Conservation (phyloP, 495 filamentous ascomycete genomes). For the Penicillium steckii region DNA sequence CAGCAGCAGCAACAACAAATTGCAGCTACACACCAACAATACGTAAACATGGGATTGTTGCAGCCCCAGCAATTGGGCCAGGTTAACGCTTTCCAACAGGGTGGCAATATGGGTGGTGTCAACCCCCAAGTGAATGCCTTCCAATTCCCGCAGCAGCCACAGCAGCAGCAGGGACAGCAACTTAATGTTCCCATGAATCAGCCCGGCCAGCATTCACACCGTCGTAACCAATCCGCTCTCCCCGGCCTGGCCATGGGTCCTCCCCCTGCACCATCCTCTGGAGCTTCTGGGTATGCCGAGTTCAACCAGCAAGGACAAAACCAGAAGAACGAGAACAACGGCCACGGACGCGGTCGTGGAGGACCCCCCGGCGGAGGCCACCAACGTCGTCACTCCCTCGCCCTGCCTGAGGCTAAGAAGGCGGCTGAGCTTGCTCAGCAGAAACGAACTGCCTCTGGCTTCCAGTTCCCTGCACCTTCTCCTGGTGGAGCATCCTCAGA, state of each 20-base stretch:
- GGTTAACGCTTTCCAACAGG: slow-evolving; percentile 65
- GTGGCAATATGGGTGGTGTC: slow-evolving; percentile 64
- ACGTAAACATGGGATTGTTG: slow-evolving; percentile 94
- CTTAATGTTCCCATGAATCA: slow-evolving; percentile 69
- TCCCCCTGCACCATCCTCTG: slow-evolving; percentile 88
- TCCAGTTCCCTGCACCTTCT: slow-evolving; percentile 78
- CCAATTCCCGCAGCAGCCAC: slow-evolving; percentile 84
- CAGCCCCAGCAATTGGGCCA: slow-evolving; percentile 76
- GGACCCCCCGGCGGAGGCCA: slow-evolving; percentile 75
- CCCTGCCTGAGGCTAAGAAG: slow-evolving; percentile 94
- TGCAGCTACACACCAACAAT: slow-evolving; percentile 92
- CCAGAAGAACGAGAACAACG: slow-evolving; percentile 68
- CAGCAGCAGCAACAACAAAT: slow-evolving; percentile 99
- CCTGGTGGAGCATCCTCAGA: slow-evolving; percentile 59
- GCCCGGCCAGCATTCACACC: slow-evolving; percentile 80
- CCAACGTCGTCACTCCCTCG: slow-evolving; percentile 91
- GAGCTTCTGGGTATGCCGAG: slow-evolving; percentile 86
- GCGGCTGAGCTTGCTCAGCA: slow-evolving; percentile 95
- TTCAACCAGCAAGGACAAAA: slow-evolving; percentile 61
- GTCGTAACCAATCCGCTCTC: slow-evolving; percentile 96
- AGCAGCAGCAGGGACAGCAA: slow-evolving; percentile 76
- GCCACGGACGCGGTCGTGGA: slow-evolving; percentile 75
- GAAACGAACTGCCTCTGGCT: slow-evolving; percentile 87
- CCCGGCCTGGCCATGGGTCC: slow-evolving; percentile 94
- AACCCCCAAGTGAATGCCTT: slow-evolving; percentile 80